Conservation (phyloP, 2,329 filamentous ascomycete genomes). For the Lasiodiplodia hormozganensis region DNA sequence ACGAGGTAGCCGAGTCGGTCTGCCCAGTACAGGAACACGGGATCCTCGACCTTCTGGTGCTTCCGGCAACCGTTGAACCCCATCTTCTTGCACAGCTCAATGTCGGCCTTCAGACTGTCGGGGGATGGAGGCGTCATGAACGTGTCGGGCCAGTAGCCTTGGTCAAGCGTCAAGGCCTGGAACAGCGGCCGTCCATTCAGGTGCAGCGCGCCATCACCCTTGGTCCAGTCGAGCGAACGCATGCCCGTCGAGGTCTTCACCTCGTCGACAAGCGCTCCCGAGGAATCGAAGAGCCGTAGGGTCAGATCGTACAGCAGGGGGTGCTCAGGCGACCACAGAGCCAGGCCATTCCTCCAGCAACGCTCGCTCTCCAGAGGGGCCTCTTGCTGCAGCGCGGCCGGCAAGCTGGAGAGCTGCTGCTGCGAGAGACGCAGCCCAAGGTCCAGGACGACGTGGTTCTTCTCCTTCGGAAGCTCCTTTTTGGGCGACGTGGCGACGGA, state of each 20-base stretch:
- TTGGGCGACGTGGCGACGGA: conserved; percentile 54
- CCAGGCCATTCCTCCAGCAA: conserved; percentile 62
- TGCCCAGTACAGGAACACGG: conserved; percentile 67
- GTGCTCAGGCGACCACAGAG: conserved; percentile 67
- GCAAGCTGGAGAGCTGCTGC: conserved; percentile 50
- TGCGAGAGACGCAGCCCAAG: conserved; percentile 58
- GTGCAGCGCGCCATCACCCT: conserved; percentile 64
- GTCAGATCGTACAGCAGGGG: conserved; percentile 64
- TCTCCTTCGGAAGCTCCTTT: conserved; percentile 57
- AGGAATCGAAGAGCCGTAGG: conserved; percentile 58
- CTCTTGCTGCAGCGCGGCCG: conserved; percentile 42
- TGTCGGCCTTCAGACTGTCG: conserved; percentile 58
- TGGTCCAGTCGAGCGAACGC: conserved; percentile 65
- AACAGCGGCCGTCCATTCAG: conserved; percentile 67
- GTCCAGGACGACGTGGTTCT: conserved; percentile 56
- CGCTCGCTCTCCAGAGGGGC: conserved; percentile 48
- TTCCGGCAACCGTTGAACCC: conserved; percentile 71
- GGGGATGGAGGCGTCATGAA: conserved; percentile 64
- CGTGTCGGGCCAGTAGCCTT: conserved; percentile 69
- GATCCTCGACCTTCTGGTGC: conserved; percentile 70
- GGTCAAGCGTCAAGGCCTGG: conserved; percentile 66
- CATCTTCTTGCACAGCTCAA: conserved; percentile 64
- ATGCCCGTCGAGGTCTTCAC: conserved; percentile 67
- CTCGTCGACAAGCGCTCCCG: conserved; percentile 57
- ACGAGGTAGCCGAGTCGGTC: conserved; percentile 67